phyloP scores from a whole-genome alignment of 306 rosid genomes.

The Datisca glomerata region DNA sequence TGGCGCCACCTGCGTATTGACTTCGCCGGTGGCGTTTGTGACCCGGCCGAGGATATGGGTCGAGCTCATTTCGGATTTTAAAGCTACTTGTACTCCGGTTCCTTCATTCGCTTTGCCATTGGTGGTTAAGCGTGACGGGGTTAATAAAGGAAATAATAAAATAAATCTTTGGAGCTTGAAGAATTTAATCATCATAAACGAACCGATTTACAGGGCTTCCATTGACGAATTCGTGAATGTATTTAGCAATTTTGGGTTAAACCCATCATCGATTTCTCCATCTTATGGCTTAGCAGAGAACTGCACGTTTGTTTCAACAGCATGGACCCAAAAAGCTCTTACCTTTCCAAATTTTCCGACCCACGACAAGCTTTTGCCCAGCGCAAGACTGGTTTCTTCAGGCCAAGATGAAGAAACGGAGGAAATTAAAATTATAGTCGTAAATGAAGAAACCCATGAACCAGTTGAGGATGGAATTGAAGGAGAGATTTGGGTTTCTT shows the following conservation, averaged over 20 bases:
- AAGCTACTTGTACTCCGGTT: constrained; percentile 69
- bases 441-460: constrained; percentile 48
- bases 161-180: constrained; percentile 31
- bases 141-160: constrained; percentile 14
- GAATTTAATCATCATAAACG: constrained; percentile 62
- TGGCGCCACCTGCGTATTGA: constrained; percentile 52
- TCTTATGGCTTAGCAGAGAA: constrained; percentile 84
- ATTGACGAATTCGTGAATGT: constrained; percentile 41
- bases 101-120: constrained; percentile 67
- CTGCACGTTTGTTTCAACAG: constrained; percentile 73
- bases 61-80: constrained; percentile 46
- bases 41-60: constrained; percentile 61
- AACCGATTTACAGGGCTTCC: constrained; percentile 38
- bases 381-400: constrained; percentile 28
- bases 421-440: constrained; percentile 53
- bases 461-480: constrained; percentile 56
- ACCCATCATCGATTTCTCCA: constrained; percentile 42
- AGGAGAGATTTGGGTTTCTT: constrained; percentile 82
- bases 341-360: constrained; percentile 33
- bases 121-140: constrained; percentile 49
- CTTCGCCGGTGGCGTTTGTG: constrained; percentile 45
- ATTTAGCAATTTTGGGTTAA: constrained; percentile 44
- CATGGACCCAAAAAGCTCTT: constrained; percentile 27
- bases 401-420: constrained; percentile 13
- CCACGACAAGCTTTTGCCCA: constrained; percentile 47